phyloP scores from a whole-genome alignment of 306 rosid species.

The Dicorynia guianensis region DNA sequence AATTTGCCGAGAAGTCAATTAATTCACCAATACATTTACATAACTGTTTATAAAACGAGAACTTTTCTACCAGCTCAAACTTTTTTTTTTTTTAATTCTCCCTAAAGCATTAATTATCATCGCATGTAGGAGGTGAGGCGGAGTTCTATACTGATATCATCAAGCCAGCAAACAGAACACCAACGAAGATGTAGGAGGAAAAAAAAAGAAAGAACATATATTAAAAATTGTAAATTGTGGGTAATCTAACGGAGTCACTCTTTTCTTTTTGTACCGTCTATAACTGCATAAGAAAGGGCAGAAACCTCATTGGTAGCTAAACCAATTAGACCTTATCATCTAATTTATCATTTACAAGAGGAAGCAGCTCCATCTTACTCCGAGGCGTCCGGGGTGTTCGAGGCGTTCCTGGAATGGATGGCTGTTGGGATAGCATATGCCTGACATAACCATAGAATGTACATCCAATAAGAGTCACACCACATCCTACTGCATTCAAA shows the following conservation, averaged over 20 bases:
- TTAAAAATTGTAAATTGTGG: slow-evolving; percentile 42
- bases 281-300: slow-evolving; percentile 42
- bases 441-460: slow-evolving; percentile 93
- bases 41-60: no score
- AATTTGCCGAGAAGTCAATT: no score
- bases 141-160: neutral
- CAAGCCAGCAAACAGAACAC: neutral
- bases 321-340: slow-evolving; percentile 74
- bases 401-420: slow-evolving; percentile 64
- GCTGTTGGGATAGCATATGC: slow-evolving; percentile 78
- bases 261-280: slow-evolving; percentile 49
- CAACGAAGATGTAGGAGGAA: slow-evolving; percentile 17
- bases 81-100: no score
- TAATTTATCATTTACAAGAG: slow-evolving; percentile 92
- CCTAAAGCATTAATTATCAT: no score
- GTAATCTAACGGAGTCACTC: slow-evolving; percentile 42
- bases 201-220: slow-evolving; percentile 23
- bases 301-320: slow-evolving; percentile 37
- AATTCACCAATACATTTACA: no score
- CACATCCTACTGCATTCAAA: slow-evolving; percentile 86
- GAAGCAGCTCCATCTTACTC: slow-evolving; percentile 80
- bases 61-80: no score
- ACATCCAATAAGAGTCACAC: slow-evolving; percentile 82
- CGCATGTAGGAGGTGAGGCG: neutral
- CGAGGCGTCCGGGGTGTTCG: slow-evolving; percentile 82